Conservation (phyloP, 2,329 filamentous ascomycete genomes). For the Dryadomyces sulphureus region DNA sequence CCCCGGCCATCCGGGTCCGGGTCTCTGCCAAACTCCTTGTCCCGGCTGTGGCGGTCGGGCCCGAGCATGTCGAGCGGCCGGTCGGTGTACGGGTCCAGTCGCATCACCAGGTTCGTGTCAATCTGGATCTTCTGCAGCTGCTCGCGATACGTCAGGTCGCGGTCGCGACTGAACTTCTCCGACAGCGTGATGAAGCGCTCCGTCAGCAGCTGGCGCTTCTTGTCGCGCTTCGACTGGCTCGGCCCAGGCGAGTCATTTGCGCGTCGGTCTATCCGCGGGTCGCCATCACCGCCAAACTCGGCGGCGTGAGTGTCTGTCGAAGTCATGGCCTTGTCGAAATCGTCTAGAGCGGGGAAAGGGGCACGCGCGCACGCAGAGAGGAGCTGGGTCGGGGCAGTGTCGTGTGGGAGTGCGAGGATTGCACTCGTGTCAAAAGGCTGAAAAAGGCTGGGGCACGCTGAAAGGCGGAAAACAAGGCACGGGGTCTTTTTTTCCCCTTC, state of each 20-base stretch:
- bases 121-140: slow-evolving; percentile 86
- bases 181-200: slow-evolving; percentile 67
- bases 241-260: slow-evolving; percentile 19
- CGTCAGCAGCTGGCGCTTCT: slow-evolving; percentile 67
- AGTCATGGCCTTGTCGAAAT: neutral
- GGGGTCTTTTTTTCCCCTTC: no score
- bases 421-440: no score
- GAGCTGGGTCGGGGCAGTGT: no score
- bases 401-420: no score
- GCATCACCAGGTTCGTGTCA: slow-evolving; percentile 73
- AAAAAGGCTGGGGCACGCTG: no score
- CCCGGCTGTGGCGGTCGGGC: slow-evolving; percentile 15
- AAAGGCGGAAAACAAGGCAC: no score
- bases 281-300: slow-evolving; percentile 1
- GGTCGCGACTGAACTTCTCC: slow-evolving; percentile 63
- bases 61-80: slow-evolving; percentile 23
- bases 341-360: no score
- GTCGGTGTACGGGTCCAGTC: slow-evolving; percentile 63
- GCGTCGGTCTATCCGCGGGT: slow-evolving; percentile 12
- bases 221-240: slow-evolving; percentile 67
- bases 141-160: slow-evolving; percentile 73
- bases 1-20: slow-evolving; percentile 19
- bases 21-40: slow-evolving; percentile 20
- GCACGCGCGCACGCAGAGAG: no score
- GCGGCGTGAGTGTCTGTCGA: neutral